These are phyloP conservation scores for Candida ortonii DNA, from an alignment of 805 yeast species.

Conservation along the genomic window DNA sequence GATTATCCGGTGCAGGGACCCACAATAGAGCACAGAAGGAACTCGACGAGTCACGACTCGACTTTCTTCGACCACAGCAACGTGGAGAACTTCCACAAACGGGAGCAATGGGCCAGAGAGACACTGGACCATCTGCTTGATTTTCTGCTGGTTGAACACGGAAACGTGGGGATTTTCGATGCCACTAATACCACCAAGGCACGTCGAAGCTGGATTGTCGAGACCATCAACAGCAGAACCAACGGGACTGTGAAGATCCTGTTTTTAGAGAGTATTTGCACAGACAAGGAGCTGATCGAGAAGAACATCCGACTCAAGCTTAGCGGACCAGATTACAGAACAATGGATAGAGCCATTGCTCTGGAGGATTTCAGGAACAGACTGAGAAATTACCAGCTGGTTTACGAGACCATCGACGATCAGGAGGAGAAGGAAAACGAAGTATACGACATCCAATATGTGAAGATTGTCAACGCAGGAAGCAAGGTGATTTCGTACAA, in stretches of 20 bases:
- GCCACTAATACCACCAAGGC: conserved; percentile 55
- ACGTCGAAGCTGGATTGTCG: conserved; percentile 40
- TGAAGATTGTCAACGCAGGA: conserved; percentile 63
- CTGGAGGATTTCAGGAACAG: conserved; percentile 79
- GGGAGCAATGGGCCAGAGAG: conserved; percentile 53
- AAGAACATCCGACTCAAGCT: conserved; percentile 80
- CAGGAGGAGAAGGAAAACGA: conserved; percentile 40
- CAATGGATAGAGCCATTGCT: conserved; percentile 80
- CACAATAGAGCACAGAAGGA: conserved; percentile 9
- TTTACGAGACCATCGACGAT: conserved; percentile 87
- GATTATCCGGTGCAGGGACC: conserved; percentile 37
- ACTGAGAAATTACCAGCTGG: conserved; percentile 77
- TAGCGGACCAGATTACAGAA: conserved; percentile 87
- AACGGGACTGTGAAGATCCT: conserved; percentile 36
- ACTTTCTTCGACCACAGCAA: conserved; percentile 44
- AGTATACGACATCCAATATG: conserved; percentile 50
- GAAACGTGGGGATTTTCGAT: conserved; percentile 57
- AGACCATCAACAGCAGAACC: conserved; percentile 35
- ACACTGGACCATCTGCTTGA: conserved; percentile 46
- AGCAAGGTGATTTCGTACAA: conserved; percentile 54
- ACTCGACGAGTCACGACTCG: conserved; percentile 36
- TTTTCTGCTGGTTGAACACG: conserved; percentile 39
- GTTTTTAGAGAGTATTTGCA: conserved; percentile 75
- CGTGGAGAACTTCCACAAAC: conserved; percentile 39
- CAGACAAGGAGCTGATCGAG: conserved; percentile 74